A percentile compares a stretch with the other conserved stretches of the same genome.
Evolutionary conservation across 139 green algal genomes (phyloP).

Genomic region (Asterochloris sp.): DNA sequence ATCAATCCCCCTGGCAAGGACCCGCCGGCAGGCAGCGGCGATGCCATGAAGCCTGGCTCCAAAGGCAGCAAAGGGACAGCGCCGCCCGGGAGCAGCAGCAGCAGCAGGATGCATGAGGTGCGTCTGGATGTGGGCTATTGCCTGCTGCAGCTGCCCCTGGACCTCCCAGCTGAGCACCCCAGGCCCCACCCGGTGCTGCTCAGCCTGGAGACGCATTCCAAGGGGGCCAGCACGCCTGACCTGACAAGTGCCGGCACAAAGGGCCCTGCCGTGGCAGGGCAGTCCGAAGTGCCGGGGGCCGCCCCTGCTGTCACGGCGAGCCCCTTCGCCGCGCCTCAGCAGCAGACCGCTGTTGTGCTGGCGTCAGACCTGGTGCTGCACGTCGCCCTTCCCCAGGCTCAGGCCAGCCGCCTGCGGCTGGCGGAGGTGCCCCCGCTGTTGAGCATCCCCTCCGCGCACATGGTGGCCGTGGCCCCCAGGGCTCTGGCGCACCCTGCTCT

Average conservation of each 20-base stretch:
- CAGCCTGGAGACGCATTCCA: not conserved
- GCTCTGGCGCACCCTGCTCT: not conserved
- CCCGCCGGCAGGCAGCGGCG: not conserved
- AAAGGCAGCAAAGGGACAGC: too few species aligned
- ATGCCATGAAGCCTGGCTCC: not conserved
- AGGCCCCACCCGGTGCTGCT: slow-evolving; percentile 6
- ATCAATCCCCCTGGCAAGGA: slow-evolving; percentile 11
- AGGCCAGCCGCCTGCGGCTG: not conserved
- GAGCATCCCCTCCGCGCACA: not conserved
- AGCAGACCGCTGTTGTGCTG: not conserved
- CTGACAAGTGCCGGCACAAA: not conserved
- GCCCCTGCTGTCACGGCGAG: not conserved
- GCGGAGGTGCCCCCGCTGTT: not conserved
- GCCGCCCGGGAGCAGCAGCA: not conserved
- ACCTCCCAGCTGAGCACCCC: slow-evolving; percentile 12
- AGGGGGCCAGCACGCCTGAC: too few species aligned
- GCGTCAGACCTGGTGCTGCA: not conserved
- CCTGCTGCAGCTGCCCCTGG: slow-evolving; percentile 32
- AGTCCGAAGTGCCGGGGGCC: not conserved
- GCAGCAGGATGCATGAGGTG: slow-evolving; percentile 14
- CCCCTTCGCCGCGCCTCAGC: slow-evolving; percentile 1
- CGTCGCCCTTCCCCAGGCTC: not conserved
- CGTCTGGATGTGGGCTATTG: slow-evolving; percentile 32
- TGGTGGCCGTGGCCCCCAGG: not conserved
- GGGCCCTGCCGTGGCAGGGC: not conserved